Conservation (phyloP, 768 basidiomycete species). For the Mycena capillaripes region DNA sequence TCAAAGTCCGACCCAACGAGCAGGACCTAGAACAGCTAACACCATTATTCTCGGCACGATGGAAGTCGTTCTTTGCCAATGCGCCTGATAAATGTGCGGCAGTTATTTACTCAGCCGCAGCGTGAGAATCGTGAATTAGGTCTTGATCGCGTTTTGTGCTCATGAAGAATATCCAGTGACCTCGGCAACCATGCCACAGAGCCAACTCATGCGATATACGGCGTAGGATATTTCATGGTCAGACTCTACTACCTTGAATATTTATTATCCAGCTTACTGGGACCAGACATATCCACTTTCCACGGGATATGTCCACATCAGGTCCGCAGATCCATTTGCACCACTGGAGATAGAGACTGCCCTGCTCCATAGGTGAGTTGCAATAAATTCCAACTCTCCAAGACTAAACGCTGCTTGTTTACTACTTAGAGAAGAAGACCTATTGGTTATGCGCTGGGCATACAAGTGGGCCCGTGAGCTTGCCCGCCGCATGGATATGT, state of each 20-base stretch:
- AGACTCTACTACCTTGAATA: neutral
- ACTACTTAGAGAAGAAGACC: conserved; percentile 28
- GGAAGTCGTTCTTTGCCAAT: conserved; percentile 63
- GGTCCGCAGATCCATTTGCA: neutral
- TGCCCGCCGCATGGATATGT: conserved; percentile 52
- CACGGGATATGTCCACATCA: neutral
- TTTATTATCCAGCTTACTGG: neutral
- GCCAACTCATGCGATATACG: neutral
- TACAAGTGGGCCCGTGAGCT: conserved; percentile 59
- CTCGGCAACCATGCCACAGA: neutral
- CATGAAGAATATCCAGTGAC: neutral
- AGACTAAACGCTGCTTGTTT: neutral
- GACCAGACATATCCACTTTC: conserved; percentile 32
- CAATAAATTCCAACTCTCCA: neutral
- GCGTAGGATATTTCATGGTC: neutral
- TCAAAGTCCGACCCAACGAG: conserved; percentile 66
- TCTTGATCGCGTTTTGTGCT: neutral
- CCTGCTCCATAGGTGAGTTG: neutral
- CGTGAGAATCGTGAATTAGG: conserved; percentile 49
- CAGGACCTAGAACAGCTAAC: conserved; percentile 65
- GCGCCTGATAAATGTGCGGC: conserved; percentile 63
- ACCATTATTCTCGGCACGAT: conserved; percentile 61
- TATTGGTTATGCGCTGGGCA: conserved; percentile 47
- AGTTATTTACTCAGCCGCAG: conserved; percentile 47
- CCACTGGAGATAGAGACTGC: neutral